Percentiles rank a stretch among this genome's conserved stretches.
Conservation (phyloP, 805 yeast genomes). For the Nakazawaea laoshanensis region DNA sequence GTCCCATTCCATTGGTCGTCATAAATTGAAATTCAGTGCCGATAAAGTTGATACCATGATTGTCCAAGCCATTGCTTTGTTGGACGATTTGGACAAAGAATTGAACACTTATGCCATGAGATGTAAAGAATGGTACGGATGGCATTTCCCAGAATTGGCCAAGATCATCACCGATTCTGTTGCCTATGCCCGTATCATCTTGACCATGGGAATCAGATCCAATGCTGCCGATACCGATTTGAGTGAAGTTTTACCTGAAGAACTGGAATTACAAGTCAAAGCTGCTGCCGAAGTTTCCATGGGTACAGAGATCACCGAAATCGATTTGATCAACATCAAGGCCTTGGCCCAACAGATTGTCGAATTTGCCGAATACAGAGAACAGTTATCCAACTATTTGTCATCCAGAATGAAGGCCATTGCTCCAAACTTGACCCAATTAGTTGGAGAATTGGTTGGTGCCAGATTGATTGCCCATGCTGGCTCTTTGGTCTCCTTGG, state of each 20-base stretch:
- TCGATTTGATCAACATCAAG: slow-evolving; percentile 80
- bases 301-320: slow-evolving; percentile 98
- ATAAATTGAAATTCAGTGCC: slow-evolving; percentile 93
- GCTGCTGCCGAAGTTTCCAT: slow-evolving; percentile 97
- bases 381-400: slow-evolving; percentile 86
- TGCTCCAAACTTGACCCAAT: slow-evolving; percentile 93
- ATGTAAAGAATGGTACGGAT: slow-evolving; percentile 99
- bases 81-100: slow-evolving; percentile 96
- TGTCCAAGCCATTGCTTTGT: slow-evolving; percentile 94
- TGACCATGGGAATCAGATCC: slow-evolving; percentile 90
- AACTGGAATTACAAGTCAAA: slow-evolving; percentile 84
- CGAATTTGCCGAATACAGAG: slow-evolving; percentile 93
- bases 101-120: slow-evolving; percentile 98
- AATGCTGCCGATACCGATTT: slow-evolving; percentile 87
- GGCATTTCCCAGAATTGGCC: slow-evolving; percentile 99
- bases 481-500: slow-evolving; percentile 87
- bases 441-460: slow-evolving; percentile 97
- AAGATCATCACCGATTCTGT: slow-evolving; percentile 93
- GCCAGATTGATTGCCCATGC: slow-evolving; percentile 97
- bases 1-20: slow-evolving; percentile 98
- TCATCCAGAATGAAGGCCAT: slow-evolving; percentile 96
- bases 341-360: slow-evolving; percentile 94
- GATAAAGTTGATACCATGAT: slow-evolving; percentile 99
- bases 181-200: slow-evolving; percentile 90
- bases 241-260: slow-evolving; percentile 87